Percentiles rank a stretch among this genome's conserved stretches.
phyloP scores from a whole-genome alignment of 106 monocot genomes.

The Dioscorea alata region DNA sequence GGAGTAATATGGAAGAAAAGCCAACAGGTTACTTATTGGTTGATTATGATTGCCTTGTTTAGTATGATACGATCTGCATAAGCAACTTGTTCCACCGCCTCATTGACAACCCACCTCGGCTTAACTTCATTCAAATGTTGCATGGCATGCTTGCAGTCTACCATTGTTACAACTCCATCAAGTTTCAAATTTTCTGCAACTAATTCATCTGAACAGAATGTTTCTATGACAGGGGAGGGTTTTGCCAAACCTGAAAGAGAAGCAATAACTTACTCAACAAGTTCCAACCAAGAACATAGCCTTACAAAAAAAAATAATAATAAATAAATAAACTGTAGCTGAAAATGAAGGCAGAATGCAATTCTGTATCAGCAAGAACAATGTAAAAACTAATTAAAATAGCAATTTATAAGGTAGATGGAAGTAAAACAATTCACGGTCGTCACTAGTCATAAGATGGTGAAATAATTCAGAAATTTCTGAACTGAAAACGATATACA shows the following conservation, averaged over 20 bases:
- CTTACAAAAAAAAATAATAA: too few species aligned
- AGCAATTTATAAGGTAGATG: too few species aligned
- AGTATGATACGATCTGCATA: conserved; percentile 96
- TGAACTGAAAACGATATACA: too few species aligned
- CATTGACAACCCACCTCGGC: conserved; percentile 94
- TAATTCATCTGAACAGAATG: conserved; percentile 93
- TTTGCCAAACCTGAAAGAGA: conserved; percentile 78
- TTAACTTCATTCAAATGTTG: conserved; percentile 93
- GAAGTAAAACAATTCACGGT: too few species aligned
- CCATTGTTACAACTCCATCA: conserved; percentile 96
- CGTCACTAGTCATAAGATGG: too few species aligned
- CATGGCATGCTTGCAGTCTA: conserved; percentile 97
- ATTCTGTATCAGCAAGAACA: too few species aligned
- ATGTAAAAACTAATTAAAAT: too few species aligned
- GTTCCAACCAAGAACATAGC: too few species aligned
- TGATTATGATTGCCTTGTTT: conserved; percentile 54
- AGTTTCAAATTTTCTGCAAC: conserved; percentile 78
- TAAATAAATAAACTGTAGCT: too few species aligned
- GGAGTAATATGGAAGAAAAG: not conserved
- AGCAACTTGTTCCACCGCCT: conserved; percentile 94
- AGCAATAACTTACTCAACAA: not conserved
- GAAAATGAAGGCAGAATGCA: too few species aligned
- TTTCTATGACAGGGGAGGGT: conserved; percentile 94
- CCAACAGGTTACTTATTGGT: not conserved
- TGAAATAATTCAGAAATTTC: too few species aligned